Percentiles rank a stretch among this genome's conserved stretches.
These are phyloP conservation scores for Pseudonectria buxi DNA, from an alignment of 2,329 filamentous ascomycete genomes.

Conservation along the genomic window DNA sequence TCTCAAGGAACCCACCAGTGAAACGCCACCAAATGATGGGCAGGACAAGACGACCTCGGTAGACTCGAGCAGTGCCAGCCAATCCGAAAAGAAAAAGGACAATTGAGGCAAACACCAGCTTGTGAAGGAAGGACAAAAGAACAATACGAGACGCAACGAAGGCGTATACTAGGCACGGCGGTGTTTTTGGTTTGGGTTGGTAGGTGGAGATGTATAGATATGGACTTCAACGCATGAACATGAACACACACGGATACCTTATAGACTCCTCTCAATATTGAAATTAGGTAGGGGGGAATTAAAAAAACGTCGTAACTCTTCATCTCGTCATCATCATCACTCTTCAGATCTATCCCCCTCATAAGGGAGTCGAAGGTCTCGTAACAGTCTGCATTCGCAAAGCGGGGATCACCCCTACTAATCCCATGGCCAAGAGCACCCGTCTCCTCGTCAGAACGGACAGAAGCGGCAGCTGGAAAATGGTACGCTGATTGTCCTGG, in stretches of 20 bases:
- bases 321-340: constrained; percentile 8
- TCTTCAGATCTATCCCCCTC: constrained; percentile 7
- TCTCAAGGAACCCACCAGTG: constrained; percentile 31
- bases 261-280: constrained; percentile 20
- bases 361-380: constrained; percentile 15
- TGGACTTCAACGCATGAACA: constrained; percentile 2
- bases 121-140: constrained; percentile 12
- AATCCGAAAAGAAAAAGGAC: constrained; percentile 14
- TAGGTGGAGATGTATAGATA: not conserved
- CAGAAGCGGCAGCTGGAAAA: constrained; percentile 18
- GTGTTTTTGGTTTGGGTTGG: not conserved
- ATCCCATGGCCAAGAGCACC: constrained; percentile 24
- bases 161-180: no score
- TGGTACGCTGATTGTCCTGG: constrained; percentile 7
- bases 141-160: constrained; percentile 7
- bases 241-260: constrained; percentile 23
- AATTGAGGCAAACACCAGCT: constrained; percentile 13
- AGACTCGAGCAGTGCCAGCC: constrained; percentile 7
- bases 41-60: constrained; percentile 10
- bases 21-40: constrained; percentile 7
- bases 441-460: constrained; percentile 22
- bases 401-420: constrained; percentile 22
- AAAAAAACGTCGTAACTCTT: constrained; percentile 12
- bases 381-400: constrained; percentile 16
- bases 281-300: constrained; percentile 5